Conservation (phyloP, 106 monocot species). For the Acorus gramineus region DNA sequence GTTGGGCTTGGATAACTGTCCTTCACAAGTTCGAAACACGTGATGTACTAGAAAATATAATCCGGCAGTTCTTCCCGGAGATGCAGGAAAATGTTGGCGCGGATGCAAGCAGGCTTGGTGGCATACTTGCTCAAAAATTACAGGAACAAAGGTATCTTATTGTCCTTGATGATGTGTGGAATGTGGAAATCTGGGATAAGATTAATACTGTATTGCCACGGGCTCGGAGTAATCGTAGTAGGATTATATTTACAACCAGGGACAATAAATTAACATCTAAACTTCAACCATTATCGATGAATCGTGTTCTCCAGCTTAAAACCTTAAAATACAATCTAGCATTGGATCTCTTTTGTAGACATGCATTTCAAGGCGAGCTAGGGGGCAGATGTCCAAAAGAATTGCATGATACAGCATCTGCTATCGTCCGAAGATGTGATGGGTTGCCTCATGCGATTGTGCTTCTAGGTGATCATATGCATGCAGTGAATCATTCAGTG, state of each 20-base stretch:
- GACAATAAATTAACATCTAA: slow-evolving; percentile 2
- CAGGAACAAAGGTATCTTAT: slow-evolving; percentile 11
- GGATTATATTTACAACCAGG: slow-evolving; percentile 19
- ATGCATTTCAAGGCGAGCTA: neutral
- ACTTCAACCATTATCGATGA: neutral
- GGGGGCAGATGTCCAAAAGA: neutral
- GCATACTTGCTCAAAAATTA: neutral
- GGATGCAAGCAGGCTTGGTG: no score
- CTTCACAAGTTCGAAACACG: neutral
- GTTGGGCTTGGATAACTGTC: slow-evolving; percentile 8
- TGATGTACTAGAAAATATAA: slow-evolving; percentile 3
- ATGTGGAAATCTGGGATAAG: slow-evolving; percentile 2
- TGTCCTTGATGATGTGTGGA: slow-evolving; percentile 25
- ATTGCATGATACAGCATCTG: neutral
- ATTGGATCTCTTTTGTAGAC: slow-evolving; percentile 8
- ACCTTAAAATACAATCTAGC: neutral
- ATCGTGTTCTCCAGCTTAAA: neutral
- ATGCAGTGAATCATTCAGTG: neutral
- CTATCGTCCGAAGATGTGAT: slow-evolving; percentile 14
- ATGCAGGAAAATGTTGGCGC: no score
- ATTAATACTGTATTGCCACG: slow-evolving; percentile 13
- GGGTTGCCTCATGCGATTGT: slow-evolving; percentile 17
- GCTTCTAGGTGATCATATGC: slow-evolving; percentile 3
- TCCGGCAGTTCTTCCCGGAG: neutral
- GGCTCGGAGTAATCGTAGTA: slow-evolving; percentile 7